Evolutionary conservation across 805 yeast genomes (phyloP), one percentile per base, ranked within the genome.

Genomic region (Henningerozyma blattae): DNA sequence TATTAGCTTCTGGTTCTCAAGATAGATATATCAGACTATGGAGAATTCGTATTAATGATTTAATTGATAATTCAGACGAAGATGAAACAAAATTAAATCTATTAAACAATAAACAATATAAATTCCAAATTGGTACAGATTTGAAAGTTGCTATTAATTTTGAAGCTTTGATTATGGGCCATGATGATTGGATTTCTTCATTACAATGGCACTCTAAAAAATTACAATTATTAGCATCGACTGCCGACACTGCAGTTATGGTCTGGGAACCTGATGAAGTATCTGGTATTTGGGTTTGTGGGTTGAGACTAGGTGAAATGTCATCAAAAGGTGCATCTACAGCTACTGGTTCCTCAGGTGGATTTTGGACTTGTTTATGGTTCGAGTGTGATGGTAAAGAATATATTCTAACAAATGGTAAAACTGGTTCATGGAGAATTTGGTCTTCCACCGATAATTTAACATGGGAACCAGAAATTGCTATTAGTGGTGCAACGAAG

Each of bases 281-380:
- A 2, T 81, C 94, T 5, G 95, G 95, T 3, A 77, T 91, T 31
- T 91, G 98, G 98, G 66, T 82, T 15, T 80, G 93, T 33, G 67
- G 68, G 7, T 63, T 77, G 15, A 64, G 97, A 44, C 61, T 91
- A 15, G 99, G 99, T 30, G 97, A 93, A 47, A 67, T 91, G 39
- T 79, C 94, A 28, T 80, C 86, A 32, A 89, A 91, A 58, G 99
- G 99, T 47, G 95, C 99, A 0, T 81, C 94, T 4, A 86, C 98
- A 0, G 98, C 98, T 4, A 91, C 98, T 0, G 99, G 99, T 5
- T 80, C 98, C 0, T 75, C 78, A 5, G 83, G 83, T 49, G 82
- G 82, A 6, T 75, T 76, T 45, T 74, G 78, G 78, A 58, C 69
- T 3, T 67, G 76, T 30, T 48, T 77, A 18, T 91, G 97, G 97